Evolutionary conservation across 805 yeast species (phyloP).

Genomic region (Sporopachydermia lactativora): DNA sequence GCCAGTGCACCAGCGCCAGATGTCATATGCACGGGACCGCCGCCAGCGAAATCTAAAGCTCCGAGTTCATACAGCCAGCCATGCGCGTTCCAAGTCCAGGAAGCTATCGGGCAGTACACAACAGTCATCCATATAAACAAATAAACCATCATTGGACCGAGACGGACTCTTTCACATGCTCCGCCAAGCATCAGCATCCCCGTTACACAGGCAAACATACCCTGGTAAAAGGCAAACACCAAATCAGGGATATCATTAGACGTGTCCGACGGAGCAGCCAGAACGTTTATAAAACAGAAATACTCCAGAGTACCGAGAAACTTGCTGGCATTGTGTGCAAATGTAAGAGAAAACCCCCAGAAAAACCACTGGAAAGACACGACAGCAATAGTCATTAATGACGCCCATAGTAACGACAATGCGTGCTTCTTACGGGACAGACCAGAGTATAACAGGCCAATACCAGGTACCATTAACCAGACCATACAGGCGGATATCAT

Average conservation of each 20-base stretch:
- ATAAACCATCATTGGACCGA: slow-evolving; percentile 81
- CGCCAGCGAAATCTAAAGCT: slow-evolving; percentile 74
- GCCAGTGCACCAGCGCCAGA: slow-evolving; percentile 77
- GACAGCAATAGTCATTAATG: slow-evolving; percentile 66
- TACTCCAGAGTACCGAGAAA: slow-evolving; percentile 58
- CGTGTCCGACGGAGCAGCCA: slow-evolving; percentile 53
- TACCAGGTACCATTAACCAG: slow-evolving; percentile 43
- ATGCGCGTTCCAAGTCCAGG: slow-evolving; percentile 74
- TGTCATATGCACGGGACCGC: slow-evolving; percentile 76
- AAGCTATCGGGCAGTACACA: slow-evolving; percentile 74
- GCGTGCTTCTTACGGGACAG: slow-evolving; percentile 75
- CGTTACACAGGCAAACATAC: slow-evolving; percentile 75
- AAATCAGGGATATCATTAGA: slow-evolving; percentile 50
- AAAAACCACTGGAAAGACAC: slow-evolving; percentile 77
- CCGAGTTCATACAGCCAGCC: slow-evolving; percentile 69
- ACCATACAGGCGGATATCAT: slow-evolving; percentile 24
- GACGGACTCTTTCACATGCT: slow-evolving; percentile 76
- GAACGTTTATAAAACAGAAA: slow-evolving; percentile 52
- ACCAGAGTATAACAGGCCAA: slow-evolving; percentile 69
- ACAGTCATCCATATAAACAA: slow-evolving; percentile 74
- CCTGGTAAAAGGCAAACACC: slow-evolving; percentile 66
- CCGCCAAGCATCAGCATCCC: slow-evolving; percentile 80
- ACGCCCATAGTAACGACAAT: slow-evolving; percentile 67
- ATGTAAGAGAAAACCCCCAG: slow-evolving; percentile 77
- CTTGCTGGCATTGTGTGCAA: slow-evolving; percentile 41